Evolutionary conservation across 2,329 filamentous ascomycete genomes (phyloP), one percentile per base, ranked within the genome.

Genomic region (Monosporascus sp.): DNA sequence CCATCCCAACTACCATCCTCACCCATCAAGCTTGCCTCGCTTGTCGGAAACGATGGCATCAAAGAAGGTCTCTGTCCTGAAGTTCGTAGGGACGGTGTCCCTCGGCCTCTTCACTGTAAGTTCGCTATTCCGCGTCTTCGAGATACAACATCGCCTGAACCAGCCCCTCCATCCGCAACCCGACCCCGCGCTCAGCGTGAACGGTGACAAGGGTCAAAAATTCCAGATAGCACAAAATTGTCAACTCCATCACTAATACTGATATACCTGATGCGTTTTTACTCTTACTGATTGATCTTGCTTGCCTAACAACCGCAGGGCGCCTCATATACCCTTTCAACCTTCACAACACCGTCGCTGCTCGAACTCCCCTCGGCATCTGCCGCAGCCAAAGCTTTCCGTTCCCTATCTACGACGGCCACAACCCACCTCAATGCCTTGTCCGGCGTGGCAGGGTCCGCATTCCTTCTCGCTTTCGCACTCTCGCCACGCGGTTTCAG

Each of bases 1-100:
- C 9, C 38, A 41, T 20, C 38, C 18, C 38, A 41, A n/a, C 38
- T 35, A 35, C 9, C 31, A 14, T 35, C 9, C 31, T 48, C 52
- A 41, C 52, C 39, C 38, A 48, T 48, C 54, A n/a, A 43, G 50
- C 41, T 50, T 52, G 52, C 41, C 44, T 50, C 53, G 52, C 41
- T 57, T 51, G 38, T 52, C 54, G 55, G 65, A 52, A 51, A 77
- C 68, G 71, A 88, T 90, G 82, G 78, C 83, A 63, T 83, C 81
- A 63, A 84, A 79, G 64, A 83, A 85, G 66, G 78, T 96, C 66
- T 86, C 89, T 52, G 75, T 88, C 70, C 84, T 89, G 75, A 97
- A 97, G 76, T 96, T 97, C 70, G 88, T 97, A 62, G 93, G 93
- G 66, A 95, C 90, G 50, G 83, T 96, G 61, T 93, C 88, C 64